Conservation (phyloP, 345 rosid genomes). For the Eucalyptus curtisii region DNA sequence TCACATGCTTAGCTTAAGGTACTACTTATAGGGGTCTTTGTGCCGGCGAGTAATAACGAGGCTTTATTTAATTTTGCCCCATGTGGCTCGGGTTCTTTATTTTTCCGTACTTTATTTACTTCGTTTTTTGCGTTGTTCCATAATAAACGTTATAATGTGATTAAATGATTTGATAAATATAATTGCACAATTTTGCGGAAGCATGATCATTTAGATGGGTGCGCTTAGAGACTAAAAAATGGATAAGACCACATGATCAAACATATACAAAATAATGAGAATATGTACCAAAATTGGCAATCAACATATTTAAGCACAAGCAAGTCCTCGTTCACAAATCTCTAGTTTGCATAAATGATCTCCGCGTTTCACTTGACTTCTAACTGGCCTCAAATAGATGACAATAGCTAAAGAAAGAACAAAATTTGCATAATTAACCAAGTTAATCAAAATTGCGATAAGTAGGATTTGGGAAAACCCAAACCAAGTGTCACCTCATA, state of each 20-base stretch:
- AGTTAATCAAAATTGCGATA: not conserved
- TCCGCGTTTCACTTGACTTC: not conserved
- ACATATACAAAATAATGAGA: no score
- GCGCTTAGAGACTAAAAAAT: not conserved
- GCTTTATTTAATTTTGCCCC: no score
- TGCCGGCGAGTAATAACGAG: not conserved
- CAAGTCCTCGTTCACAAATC: fast-evolving
- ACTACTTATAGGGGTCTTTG: not conserved
- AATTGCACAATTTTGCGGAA: no score
- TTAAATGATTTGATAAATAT: not conserved
- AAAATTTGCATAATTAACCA: not conserved
- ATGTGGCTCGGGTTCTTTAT: not conserved
- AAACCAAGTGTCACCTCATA: not conserved
- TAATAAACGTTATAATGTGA: no score
- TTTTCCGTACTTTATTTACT: not conserved
- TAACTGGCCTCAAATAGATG: not conserved
- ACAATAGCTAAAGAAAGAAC: no score
- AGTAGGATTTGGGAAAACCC: not conserved
- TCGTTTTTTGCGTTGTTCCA: no score
- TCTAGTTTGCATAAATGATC: fast-evolving
- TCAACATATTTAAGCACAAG: not conserved
- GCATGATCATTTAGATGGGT: no score
- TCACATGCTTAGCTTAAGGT: no score
- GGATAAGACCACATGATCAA: not conserved
- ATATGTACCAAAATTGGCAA: no score